phyloP scores from a whole-genome alignment of 2,329 filamentous ascomycete species.

The Kalaharituber pfeilii region DNA sequence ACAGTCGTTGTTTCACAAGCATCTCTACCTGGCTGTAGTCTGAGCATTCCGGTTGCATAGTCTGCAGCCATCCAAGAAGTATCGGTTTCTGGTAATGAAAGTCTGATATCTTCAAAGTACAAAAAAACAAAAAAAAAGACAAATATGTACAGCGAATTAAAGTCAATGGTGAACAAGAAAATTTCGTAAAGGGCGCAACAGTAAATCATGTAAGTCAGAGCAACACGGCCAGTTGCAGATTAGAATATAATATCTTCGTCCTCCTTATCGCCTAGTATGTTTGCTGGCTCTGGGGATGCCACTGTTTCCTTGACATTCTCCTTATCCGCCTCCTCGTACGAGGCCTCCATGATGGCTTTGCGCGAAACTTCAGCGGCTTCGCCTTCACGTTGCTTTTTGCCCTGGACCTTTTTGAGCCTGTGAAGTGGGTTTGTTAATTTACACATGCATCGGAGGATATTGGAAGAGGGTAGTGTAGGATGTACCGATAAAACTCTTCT shows the following conservation, averaged over 20 bases:
- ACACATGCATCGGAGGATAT: background rate
- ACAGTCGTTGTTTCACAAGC: too few relatives aligned
- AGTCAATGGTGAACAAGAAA: too few relatives aligned
- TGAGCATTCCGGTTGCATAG: too few relatives aligned
- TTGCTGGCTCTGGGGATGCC: slow-evolving; percentile 27
- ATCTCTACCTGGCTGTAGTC: too few relatives aligned
- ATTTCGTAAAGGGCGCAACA: too few relatives aligned
- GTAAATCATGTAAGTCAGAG: slow-evolving; percentile 19
- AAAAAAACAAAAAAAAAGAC: too few relatives aligned
- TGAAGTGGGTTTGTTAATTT: slow-evolving; percentile 84
- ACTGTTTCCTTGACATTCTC: background rate
- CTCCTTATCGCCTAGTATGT: slow-evolving; percentile 57
- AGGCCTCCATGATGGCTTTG: slow-evolving; percentile 48
- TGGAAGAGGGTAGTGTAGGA: background rate
- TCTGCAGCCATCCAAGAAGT: too few relatives aligned
- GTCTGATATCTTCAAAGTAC: too few relatives aligned
- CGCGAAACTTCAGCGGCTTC: slow-evolving; percentile 58
- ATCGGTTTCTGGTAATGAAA: too few relatives aligned
- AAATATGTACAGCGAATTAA: too few relatives aligned
- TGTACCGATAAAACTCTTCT: slow-evolving; percentile 5
- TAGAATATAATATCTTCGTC: slow-evolving; percentile 79
- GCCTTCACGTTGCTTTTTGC: slow-evolving; percentile 64
- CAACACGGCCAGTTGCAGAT: too few relatives aligned
- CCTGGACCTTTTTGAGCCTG: slow-evolving; percentile 81
- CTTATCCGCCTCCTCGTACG: slow-evolving; percentile 27